Conservation (phyloP, 2,329 filamentous ascomycete species). For the Incumbomyces delicatus region DNA sequence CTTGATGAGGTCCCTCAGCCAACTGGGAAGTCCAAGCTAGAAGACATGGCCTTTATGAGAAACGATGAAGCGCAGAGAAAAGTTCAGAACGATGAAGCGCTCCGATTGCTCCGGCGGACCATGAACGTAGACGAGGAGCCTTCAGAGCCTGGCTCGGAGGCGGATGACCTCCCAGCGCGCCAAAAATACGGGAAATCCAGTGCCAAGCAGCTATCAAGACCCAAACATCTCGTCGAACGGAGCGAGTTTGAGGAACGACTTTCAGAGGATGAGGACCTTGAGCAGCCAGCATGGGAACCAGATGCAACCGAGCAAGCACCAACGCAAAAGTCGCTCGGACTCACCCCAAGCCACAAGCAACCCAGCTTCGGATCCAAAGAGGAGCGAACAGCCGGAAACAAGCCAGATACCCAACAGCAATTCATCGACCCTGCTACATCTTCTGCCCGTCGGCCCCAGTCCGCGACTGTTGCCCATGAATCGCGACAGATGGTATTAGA, state of each 20-base stretch:
- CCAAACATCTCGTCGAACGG: conserved; percentile 24
- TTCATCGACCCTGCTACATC: conserved; percentile 1
- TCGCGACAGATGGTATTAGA: background rate
- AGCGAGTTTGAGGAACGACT: conserved; percentile 55
- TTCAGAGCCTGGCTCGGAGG: conserved; percentile 47
- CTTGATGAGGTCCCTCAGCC: conserved; percentile 29
- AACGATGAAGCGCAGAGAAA: conserved; percentile 71
- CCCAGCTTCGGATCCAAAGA: too few relatives aligned
- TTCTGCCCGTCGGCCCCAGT: background rate
- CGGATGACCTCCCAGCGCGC: conserved; percentile 57
- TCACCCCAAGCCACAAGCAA: background rate
- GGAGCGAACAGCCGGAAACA: too few relatives aligned
- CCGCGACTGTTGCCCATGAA: background rate
- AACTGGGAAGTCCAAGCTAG: conserved; percentile 54
- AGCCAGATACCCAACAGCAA: conserved; percentile 15
- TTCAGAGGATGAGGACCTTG: conserved; percentile 36
- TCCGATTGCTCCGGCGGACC: conserved; percentile 60
- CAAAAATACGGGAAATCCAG: conserved; percentile 31
- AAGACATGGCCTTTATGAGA: conserved; percentile 89
- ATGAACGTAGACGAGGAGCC: conserved; percentile 55
- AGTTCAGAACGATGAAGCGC: conserved; percentile 68
- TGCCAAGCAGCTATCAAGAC: conserved; percentile 23
- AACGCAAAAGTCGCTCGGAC: background rate
- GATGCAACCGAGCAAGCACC: conserved; percentile 11
- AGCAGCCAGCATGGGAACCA: background rate